phyloP scores from a whole-genome alignment of 164 flowering plant species.

The Malania oleifera region DNA sequence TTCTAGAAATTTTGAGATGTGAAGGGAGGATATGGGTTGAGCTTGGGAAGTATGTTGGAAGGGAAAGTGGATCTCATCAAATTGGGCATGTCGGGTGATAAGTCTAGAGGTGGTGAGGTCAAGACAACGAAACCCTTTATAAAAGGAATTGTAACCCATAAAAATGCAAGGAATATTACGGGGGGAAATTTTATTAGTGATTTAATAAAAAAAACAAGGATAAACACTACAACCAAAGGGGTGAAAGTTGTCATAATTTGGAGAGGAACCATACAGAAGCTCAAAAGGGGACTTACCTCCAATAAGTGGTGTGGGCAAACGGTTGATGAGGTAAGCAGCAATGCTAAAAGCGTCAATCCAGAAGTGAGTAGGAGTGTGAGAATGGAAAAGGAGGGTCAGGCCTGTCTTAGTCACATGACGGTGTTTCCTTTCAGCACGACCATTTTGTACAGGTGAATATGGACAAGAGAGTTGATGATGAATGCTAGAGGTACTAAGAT shows the following conservation, averaged over 20 bases:
- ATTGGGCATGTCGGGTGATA: not conserved
- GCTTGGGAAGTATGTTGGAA: not conserved
- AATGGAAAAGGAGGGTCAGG: too few species aligned
- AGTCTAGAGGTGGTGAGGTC: not conserved
- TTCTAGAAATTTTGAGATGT: too few species aligned
- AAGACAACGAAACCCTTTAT: not conserved
- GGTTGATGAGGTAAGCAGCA: not conserved
- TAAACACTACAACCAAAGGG: not conserved
- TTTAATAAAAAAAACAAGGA: not conserved
- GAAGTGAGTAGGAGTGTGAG: too few species aligned
- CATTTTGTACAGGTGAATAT: too few species aligned
- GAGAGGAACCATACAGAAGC: not conserved
- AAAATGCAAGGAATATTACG: too few species aligned
- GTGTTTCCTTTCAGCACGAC: too few species aligned
- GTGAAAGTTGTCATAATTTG: not conserved
- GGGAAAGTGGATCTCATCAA: not conserved
- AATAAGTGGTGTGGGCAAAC: not conserved
- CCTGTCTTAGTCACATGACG: too few species aligned
- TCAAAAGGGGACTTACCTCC: constrained; percentile 1
- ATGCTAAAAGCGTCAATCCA: not conserved
- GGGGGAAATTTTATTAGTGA: too few species aligned
- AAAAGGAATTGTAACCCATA: too few species aligned
- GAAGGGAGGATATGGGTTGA: not conserved
- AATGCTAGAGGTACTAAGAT: too few species aligned
- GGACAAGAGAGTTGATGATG: too few species aligned